Evolutionary conservation across 2,329 filamentous ascomycete genomes (phyloP), one percentile per base, ranked within the genome.

Genomic region (Grosmannia huntii): DNA sequence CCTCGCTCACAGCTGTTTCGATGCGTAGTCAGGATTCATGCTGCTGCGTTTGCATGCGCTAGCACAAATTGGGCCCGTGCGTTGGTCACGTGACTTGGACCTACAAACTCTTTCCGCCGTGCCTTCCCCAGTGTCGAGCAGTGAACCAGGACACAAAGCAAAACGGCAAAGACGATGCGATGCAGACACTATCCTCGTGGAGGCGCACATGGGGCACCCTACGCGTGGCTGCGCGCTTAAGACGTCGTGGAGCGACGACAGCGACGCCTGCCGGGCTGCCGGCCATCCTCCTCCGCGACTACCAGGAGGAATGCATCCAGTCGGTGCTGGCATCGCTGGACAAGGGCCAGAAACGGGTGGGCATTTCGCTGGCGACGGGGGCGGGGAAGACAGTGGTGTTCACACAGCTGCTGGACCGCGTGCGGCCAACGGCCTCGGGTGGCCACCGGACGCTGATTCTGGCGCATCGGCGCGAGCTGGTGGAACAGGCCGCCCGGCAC

Each of bases 361-460:
- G 90, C 0, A 80, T 96, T 5, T 96, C 91, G 0, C 71, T 96
- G 41, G 91, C 90, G 3, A 96, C 91, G 4, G 90, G 91, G 1
- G 84, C 87, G 62, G 90, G 90, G 6, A 96, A 96, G 70, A 96
- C 90, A 9, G 89, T 99, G 68, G 91, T 99, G 65, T 99, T 99
- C 73, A 97, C 92, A 14, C 90, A 96, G 68, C 79, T 99, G 52
- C 95, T 99, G 62, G 84, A 89, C 66, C 86, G 88, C 59, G 77
- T 97, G 55, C 70, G 75, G 56, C 72, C 84, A 6, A 76, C 75
- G 12, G 74, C 76, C 56, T 69, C 78, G 33, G 68, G 73, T 60
- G 86, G 85, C 25, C 82, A 82, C 1, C 89, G 90, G 68, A 95
- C 92, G 0, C 78, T 99, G 60, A 95, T 99, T 62, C 77, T 99